Conservation (phyloP, 192 early-diverging fungal genomes). For the Dissophora globulifera region DNA sequence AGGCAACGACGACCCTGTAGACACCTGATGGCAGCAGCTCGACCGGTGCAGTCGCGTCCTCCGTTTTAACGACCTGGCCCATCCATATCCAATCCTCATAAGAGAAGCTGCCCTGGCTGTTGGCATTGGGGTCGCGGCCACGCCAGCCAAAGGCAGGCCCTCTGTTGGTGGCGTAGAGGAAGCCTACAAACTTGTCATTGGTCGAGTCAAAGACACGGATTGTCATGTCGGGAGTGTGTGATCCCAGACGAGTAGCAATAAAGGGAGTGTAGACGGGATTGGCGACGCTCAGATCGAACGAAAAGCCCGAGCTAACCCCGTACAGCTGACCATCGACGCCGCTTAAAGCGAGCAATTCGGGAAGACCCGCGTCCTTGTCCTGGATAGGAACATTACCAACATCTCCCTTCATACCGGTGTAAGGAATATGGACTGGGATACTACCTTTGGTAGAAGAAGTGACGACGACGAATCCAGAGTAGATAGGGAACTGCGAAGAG, state of each 20-base stretch:
- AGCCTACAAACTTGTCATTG: too few relatives aligned
- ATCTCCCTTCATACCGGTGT: constrained; percentile 52
- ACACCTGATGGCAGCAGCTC: constrained; percentile 17
- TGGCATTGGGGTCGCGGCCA: too few relatives aligned
- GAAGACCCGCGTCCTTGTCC: constrained; percentile 25
- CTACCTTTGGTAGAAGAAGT: constrained; percentile 24
- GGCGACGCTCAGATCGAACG: too few relatives aligned
- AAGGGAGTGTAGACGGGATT: constrained; percentile 5
- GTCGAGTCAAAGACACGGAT: too few relatives aligned
- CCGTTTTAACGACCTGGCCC: constrained; percentile 5
- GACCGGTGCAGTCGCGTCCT: constrained; percentile 6
- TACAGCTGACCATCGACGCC: not conserved
- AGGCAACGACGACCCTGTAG: constrained; percentile 35
- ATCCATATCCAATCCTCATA: not conserved
- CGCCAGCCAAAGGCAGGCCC: too few relatives aligned
- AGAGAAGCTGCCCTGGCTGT: too few relatives aligned
- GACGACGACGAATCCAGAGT: constrained; percentile 60
- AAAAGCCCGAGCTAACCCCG: constrained; percentile 20
- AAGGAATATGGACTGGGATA: constrained; percentile 42
- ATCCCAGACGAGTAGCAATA: constrained; percentile 20
- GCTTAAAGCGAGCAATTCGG: too few relatives aligned
- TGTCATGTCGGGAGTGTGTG: constrained; percentile 24
- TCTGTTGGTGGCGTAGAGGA: too few relatives aligned
- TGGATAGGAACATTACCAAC: constrained; percentile 37
- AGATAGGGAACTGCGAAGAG: constrained; percentile 52